phyloP scores from a whole-genome alignment of 495 filamentous ascomycete species.

The Aspergillus steynii region DNA sequence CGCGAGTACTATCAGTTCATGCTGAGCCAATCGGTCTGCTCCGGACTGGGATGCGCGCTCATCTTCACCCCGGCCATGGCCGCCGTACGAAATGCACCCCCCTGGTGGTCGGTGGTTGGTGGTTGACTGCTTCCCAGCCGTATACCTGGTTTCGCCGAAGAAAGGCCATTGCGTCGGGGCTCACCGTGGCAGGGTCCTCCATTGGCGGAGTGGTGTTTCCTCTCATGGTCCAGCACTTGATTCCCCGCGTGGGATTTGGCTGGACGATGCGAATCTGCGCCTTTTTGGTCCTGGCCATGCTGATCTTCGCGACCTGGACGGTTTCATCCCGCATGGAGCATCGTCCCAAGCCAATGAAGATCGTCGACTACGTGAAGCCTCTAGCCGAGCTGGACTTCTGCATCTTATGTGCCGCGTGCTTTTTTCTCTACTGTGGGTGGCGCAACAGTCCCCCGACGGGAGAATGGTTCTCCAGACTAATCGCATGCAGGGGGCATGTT shows the following conservation, averaged over 20 bases:
- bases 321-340: neutral
- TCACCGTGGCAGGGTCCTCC: slow-evolving; percentile 23
- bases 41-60: slow-evolving; percentile 4
- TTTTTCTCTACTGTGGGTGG: neutral
- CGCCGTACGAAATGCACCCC: neutral
- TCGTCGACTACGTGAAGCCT: neutral
- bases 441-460: neutral
- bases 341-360: neutral
- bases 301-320: neutral
- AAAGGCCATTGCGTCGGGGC: slow-evolving; percentile 8
- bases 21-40: slow-evolving; percentile 47
- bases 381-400: neutral
- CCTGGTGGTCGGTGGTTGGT: neutral
- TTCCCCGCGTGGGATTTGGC: neutral
- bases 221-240: slow-evolving; percentile 19
- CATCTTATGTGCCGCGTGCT: neutral
- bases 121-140: neutral
- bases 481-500: neutral
- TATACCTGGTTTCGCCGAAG: neutral
- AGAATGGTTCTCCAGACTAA: neutral
- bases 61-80: slow-evolving; percentile 13
- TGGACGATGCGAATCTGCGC: slow-evolving; percentile 4
- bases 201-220: slow-evolving; percentile 65
- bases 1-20: slow-evolving; percentile 66
- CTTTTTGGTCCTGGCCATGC: neutral